Percentiles rank a stretch among this genome's conserved stretches.
Evolutionary conservation across 192 early-diverging fungal genomes (phyloP).

Genomic region (Coemansia sp.): DNA sequence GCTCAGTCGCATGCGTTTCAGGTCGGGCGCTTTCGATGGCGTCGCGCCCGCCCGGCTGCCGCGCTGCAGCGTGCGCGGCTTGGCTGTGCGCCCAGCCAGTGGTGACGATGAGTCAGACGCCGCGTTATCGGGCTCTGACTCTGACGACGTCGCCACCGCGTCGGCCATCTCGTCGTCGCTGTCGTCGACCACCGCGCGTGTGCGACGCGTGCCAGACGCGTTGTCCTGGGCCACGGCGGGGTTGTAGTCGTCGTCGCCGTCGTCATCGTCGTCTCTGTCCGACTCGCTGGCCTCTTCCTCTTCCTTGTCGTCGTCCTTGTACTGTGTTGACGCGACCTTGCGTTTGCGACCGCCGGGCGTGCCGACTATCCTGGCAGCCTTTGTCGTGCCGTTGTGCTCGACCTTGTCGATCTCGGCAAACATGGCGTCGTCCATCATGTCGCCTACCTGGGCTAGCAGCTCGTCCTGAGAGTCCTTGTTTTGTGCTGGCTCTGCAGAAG

Average conservation of each 20-base stretch:
- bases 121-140: neutral
- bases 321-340: constrained; percentile 23
- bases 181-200: constrained; percentile 26
- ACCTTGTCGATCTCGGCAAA: constrained; percentile 31
- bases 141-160: neutral
- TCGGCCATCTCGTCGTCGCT: constrained; percentile 12
- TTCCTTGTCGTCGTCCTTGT: constrained; percentile 2
- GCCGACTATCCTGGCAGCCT: neutral
- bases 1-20: constrained; percentile 19
- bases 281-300: neutral
- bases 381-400: constrained; percentile 7
- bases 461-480: constrained; percentile 46
- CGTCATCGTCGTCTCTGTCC: constrained; percentile 15
- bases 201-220: constrained; percentile 4
- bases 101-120: neutral
- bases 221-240: constrained; percentile 4
- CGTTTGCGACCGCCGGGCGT: constrained; percentile 6
- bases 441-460: constrained; percentile 22
- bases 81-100: neutral
- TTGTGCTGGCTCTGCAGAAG: neutral
- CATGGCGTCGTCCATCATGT: constrained; percentile 32
- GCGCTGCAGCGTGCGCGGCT: neutral
- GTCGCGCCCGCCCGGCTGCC: neutral
- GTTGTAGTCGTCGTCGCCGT: constrained; percentile 30
- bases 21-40: constrained; percentile 6